Base-by-base conservation (phyloP, 2,329 filamentous ascomycete species). In the Xylaria sp. region DNA sequence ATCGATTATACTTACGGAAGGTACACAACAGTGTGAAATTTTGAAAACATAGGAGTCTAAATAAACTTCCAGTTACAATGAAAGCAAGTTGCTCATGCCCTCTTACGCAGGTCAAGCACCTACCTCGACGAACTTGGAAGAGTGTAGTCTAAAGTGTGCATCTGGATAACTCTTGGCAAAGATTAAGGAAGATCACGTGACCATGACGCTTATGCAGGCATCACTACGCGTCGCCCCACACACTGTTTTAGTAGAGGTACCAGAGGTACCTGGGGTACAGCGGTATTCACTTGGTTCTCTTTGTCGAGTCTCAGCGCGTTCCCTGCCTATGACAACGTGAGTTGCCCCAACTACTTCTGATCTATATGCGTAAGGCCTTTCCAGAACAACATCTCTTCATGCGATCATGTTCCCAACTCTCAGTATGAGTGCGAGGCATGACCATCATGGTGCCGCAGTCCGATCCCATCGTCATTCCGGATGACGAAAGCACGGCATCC, bases 401-500 rank as follows among this genome's bases (percentile, higher is more conserved):
- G 9, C 36, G 56, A 69, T 34, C 12, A 76, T 75, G 74, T 64
- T 21, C 54, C 34, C 17, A n/a, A 8, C 14, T 9, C 34, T 17
- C n/a, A 39, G 27, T 21, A 71, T 64, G 56, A 62, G 42, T 36
- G 17, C 30, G 17, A 57, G 14, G 12, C 48, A 39, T 62, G 51
- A 36, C 34, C 47, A 69, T 57, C 1, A 77, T 77, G 75, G 69
- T 50, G 24, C 65, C 14, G 51, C 64, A 55, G 48, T 53, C 65
- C 61, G 57, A 69, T 57, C 34, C 68, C 36, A 71, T 77, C 21
- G 61, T 72, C 53, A 73, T 77, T 45, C 72, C 69, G 62, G 75
- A 76, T 71, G 74, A 75, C 58, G 74, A 77, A n/a, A 72, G 59
- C 11, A 74, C 74, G 8, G 71, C 65, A 50, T 75, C 70, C 1